A percentile compares a stretch with the other conserved stretches of the same genome.
These are phyloP conservation scores for Barnettozyma populi DNA, from an alignment of 805 yeast species.

Conservation along the genomic window DNA sequence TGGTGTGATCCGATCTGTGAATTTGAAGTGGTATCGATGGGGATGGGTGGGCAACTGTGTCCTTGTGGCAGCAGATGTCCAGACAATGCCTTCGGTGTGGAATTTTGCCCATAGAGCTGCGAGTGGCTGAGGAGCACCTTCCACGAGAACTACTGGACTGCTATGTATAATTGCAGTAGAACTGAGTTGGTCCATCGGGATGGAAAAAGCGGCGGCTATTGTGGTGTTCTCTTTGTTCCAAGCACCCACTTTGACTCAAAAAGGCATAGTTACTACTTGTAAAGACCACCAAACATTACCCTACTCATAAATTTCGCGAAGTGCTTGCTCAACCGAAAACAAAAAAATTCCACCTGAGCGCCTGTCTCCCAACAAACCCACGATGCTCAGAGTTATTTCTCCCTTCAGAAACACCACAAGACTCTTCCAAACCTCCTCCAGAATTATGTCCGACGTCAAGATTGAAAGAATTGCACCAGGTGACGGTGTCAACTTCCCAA, in stretches of 20 bases:
- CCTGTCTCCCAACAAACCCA: neutral
- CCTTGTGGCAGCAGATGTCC: conserved; percentile 24
- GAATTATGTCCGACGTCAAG: conserved; percentile 26
- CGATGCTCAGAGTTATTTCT: conserved; percentile 1
- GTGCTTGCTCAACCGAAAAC: neutral
- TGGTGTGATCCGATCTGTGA: conserved; percentile 10
- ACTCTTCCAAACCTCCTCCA: conserved; percentile 15
- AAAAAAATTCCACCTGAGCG: neutral
- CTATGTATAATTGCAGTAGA: neutral
- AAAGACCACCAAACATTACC: no score
- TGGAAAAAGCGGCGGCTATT: neutral
- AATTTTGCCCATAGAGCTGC: conserved; percentile 11
- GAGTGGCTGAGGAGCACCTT: neutral
- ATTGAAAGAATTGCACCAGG: conserved; percentile 35
- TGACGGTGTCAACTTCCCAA: conserved; percentile 84
- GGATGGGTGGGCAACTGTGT: conserved; percentile 19
- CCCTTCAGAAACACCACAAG: conserved; percentile 9
- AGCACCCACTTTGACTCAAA: no score
- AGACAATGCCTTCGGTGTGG: conserved; percentile 24
- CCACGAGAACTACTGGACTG: neutral
- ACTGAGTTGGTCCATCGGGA: neutral
- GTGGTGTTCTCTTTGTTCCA: neutral
- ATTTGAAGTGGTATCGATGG: conserved; percentile 28
- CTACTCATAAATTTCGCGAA: neutral
- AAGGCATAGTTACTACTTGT: no score